Evolutionary conservation across 495 filamentous ascomycete genomes (phyloP).

Genomic region (Usnea hakonensis): DNA sequence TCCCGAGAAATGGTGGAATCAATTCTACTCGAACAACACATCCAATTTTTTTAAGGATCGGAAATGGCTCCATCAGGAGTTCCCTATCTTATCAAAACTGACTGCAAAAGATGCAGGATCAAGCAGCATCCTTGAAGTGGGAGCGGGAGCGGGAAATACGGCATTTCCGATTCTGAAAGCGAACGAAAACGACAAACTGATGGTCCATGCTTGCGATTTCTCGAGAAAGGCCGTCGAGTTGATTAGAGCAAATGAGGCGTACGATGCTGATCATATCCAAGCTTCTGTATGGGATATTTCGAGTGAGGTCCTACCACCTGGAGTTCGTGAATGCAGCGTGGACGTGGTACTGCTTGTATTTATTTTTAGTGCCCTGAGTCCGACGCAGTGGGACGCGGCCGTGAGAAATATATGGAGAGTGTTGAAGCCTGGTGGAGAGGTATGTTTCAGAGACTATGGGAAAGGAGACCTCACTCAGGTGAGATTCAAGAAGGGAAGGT

Average conservation of each 20-base stretch:
- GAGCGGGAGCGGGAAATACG: slow-evolving; percentile 93
- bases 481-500: slow-evolving; percentile 87
- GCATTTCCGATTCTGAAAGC: slow-evolving; percentile 77
- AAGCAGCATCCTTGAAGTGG: slow-evolving; percentile 72
- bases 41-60: slow-evolving; percentile 97
- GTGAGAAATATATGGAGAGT: slow-evolving; percentile 72
- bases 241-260: slow-evolving; percentile 64
- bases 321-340: slow-evolving; percentile 63
- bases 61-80: slow-evolving; percentile 94
- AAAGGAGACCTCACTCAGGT: slow-evolving; percentile 93
- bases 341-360: slow-evolving; percentile 93
- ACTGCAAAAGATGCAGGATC: slow-evolving; percentile 54
- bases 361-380: slow-evolving; percentile 87
- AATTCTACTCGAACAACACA: slow-evolving; percentile 92
- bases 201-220: slow-evolving; percentile 88
- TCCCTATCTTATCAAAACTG: slow-evolving; percentile 68
- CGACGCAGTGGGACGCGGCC: slow-evolving; percentile 74
- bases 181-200: slow-evolving; percentile 73
- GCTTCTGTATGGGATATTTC: slow-evolving; percentile 93
- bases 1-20: slow-evolving; percentile 92
- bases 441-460: slow-evolving; percentile 93
- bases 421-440: slow-evolving; percentile 79
- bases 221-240: slow-evolving; percentile 84
- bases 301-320: slow-evolving; percentile 60
- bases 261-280: slow-evolving; percentile 56